Conservation (phyloP, 306 rosid species). For the Glycyrrhiza uralensis region DNA sequence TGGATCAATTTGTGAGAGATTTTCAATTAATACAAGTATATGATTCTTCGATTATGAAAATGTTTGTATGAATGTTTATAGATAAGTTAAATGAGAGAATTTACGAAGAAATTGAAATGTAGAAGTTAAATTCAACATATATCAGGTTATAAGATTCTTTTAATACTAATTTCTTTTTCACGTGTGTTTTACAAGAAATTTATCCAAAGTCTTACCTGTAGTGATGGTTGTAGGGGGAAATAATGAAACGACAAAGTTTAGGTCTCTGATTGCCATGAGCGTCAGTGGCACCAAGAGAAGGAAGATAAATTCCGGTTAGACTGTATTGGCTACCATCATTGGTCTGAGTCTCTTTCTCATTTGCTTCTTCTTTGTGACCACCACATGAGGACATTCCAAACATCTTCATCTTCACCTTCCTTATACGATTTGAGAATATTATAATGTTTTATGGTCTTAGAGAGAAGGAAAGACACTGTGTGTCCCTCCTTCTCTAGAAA, state of each 20-base stretch:
- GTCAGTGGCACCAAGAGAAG: constrained; percentile 55
- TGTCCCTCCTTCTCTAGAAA: background rate
- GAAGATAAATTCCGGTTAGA: constrained; percentile 48
- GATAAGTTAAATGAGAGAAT: too few relatives aligned
- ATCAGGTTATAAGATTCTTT: too few relatives aligned
- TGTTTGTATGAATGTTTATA: too few relatives aligned
- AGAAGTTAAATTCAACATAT: too few relatives aligned
- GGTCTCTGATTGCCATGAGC: constrained; percentile 7
- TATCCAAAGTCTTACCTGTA: constrained; percentile 36
- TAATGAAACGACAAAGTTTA: constrained; percentile 26
- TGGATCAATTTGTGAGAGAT: too few relatives aligned
- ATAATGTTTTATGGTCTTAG: background rate
- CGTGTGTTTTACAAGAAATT: too few relatives aligned
- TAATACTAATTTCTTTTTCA: too few relatives aligned
- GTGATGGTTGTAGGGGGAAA: constrained; percentile 42
- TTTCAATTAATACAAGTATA: too few relatives aligned
- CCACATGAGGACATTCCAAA: background rate
- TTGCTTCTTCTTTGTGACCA: background rate
- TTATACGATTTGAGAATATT: background rate
- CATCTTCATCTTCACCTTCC: background rate
- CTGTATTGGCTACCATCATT: constrained; percentile 71
- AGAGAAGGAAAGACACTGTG: background rate
- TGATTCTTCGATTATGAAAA: too few relatives aligned
- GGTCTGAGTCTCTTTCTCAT: background rate
- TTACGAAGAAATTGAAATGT: too few relatives aligned